Conservation (phyloP, 805 yeast genomes). For the Candida vaughaniae region DNA sequence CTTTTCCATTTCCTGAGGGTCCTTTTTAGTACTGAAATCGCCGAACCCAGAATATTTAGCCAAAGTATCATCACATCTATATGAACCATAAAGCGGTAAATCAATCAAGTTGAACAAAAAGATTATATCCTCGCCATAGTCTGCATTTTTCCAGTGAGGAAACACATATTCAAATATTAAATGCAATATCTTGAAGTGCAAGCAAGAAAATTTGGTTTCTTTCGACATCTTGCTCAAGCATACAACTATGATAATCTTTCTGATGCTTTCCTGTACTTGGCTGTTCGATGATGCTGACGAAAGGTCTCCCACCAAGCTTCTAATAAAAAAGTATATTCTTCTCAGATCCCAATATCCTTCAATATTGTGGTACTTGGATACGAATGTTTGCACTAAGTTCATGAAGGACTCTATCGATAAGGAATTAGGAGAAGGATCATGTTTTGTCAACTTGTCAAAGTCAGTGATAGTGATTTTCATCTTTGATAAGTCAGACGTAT, state of each 20-base stretch:
- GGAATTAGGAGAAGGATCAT: background rate
- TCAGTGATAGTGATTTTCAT: too few species aligned
- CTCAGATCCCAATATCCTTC: conserved; percentile 8
- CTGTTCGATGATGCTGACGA: too few species aligned
- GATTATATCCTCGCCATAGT: background rate
- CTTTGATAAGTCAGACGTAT: conserved; percentile 3
- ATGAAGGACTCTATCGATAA: conserved; percentile 8
- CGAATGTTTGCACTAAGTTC: conserved; percentile 2
- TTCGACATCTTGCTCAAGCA: background rate
- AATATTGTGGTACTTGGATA: background rate
- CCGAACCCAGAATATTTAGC: too few species aligned
- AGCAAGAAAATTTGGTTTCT: background rate
- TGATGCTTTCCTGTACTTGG: too few species aligned
- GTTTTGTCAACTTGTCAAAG: background rate
- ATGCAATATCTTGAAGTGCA: background rate
- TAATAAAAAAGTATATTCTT: conserved; percentile 9
- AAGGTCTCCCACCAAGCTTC: too few species aligned
- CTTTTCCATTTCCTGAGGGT: too few species aligned
- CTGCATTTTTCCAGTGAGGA: background rate
- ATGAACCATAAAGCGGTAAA: too few species aligned
- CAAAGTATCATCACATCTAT: too few species aligned
- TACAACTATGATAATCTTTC: conserved; percentile 10
- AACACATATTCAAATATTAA: background rate
- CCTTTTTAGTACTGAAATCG: too few species aligned
- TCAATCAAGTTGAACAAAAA: background rate